These are phyloP conservation scores for Saccharomycopsis fermentans DNA, from an alignment of 805 yeast species.

Conservation along the genomic window DNA sequence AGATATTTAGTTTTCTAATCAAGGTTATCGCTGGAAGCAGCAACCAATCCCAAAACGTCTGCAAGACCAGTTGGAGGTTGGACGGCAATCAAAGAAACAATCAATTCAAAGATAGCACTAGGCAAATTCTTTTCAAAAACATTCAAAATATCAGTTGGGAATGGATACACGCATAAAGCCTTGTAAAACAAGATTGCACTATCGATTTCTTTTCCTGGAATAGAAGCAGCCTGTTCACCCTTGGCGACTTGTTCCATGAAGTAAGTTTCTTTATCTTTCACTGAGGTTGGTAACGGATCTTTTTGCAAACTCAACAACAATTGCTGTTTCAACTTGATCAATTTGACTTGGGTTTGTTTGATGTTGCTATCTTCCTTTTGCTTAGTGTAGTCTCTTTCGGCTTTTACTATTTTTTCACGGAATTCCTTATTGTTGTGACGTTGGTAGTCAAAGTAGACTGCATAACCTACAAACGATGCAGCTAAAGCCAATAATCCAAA, in stretches of 20 bases:
- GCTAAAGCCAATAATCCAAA: constrained; percentile 34
- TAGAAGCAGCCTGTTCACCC: constrained; percentile 72
- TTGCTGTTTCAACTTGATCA: constrained; percentile 49
- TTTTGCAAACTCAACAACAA: constrained; percentile 53
- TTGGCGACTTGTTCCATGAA: constrained; percentile 75
- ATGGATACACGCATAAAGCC: constrained; percentile 87
- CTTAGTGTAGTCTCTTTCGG: constrained; percentile 51
- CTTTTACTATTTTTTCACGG: constrained; percentile 63
- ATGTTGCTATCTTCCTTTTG: constrained; percentile 43
- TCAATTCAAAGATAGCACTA: constrained; percentile 67
- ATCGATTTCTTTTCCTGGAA: constrained; percentile 59
- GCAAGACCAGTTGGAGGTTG: constrained; percentile 77
- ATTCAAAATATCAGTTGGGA: constrained; percentile 83
- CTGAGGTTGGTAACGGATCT: constrained; percentile 68
- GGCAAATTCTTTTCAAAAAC: constrained; percentile 86
- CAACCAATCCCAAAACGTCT: constrained; percentile 45
- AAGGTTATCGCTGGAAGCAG: constrained; percentile 14
- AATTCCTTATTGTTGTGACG: constrained; percentile 78
- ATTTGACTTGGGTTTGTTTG: constrained; percentile 48
- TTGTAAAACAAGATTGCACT: constrained; percentile 90
- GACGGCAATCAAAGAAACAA: constrained; percentile 82
- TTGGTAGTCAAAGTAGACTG: constrained; percentile 82
- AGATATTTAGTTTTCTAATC: background rate
- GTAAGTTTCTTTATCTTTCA: constrained; percentile 60
- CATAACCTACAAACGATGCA: constrained; percentile 58